Evolutionary conservation across 2,329 filamentous ascomycete genomes (phyloP), one percentile per base, ranked within the genome.

Genomic region (Fusarium kyushuense): DNA sequence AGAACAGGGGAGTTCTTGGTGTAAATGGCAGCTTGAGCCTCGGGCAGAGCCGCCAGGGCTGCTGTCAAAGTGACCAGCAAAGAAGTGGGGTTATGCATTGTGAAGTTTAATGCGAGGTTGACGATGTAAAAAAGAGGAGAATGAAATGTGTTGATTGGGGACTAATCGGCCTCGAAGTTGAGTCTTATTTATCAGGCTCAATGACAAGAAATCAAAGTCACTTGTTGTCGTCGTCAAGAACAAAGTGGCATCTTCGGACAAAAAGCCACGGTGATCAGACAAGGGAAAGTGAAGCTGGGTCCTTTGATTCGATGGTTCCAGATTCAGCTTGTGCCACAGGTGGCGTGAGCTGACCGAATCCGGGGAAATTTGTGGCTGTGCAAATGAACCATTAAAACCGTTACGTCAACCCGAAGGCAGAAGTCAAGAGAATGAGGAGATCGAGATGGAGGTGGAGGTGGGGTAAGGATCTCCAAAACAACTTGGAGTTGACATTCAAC

Each of bases 1-100:
- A 98, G 79, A 42, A 99, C 96, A 14, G 92, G 89, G 3, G 94
- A 97, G 78, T 86, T 92, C 82, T 95, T 96, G 63, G 89, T 82
- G 82, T 99, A 99, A 63, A 99, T 80, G 70, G 88, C 89, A 69
- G 92, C 90, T 54, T 89, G 88, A 58, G 86, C 86, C 51, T 85
- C 85, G 30, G 91, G 88, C 52, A 92, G 76, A 57, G 88, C 84
- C 65, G 91, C 86, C 67, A 96, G 82, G 48, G 92, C 80, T 61
- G 89, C 88, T 27, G 76, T 73, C 54, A 80, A 63, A n/a, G 76
- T 76, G 42, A 76, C 81, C 76, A 89, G 76, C 49, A 84, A 78
- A 66, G 81, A 79, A 73, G 83, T 79, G 75, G 83, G 77, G 64
- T 82, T 83, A 76, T 87, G 85, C 87, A 89, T 89, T 70, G 66